Base-by-base conservation (phyloP, 768 basidiomycete genomes). In the button mushroom (Agaricus bisporus) region DNA sequence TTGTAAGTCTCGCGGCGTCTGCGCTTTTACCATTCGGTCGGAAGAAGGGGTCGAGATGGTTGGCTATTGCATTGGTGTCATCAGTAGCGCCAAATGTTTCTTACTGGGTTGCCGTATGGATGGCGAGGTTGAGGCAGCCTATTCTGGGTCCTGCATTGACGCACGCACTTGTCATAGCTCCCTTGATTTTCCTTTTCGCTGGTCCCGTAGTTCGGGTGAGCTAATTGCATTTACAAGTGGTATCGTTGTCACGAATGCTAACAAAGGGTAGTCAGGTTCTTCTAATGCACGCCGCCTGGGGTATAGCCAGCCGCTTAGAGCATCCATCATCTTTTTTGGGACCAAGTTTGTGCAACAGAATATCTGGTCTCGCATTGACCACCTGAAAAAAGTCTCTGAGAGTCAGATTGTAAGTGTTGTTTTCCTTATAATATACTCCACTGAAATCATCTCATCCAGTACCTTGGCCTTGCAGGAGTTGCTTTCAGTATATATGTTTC, bases 91-190 rank as follows among this genome's bases (percentile, higher is more conserved):
- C 89, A 1, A 77, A 80, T 59, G 74, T 81, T n/a, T 79, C 80
- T 5, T 87, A 88, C 60, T 88, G 81, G 80, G 68, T 79, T 18
- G 78, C 82, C 29, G 76, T 79, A 20, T 77, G 74, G 68, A 82
- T 84, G 9, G 77, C 80, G 28, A 76, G 83, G 58, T 65, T 68
- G 59, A 70, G 69, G 22, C 73, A 79, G 57, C 76, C 82, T 12
- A 54, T 82, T 12, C 66, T 73, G 60, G 88, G 88, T 0, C 77
- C 88, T 10, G 72, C 80, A 14, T 57, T 78, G 5, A 78, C 84
- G 2, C 88, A 91, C 67, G 60, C 69, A 8, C 48, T 64, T 26
- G 79, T 84, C 11, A 66, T 89, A 25, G 74, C 71, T 12, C 87
- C 88, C 1, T 64, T 88, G 45, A 65, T 79, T 22, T 79, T 76